These are phyloP conservation scores for Quercus variabilis DNA, from an alignment of 306 rosid species.

Conservation along the genomic window DNA sequence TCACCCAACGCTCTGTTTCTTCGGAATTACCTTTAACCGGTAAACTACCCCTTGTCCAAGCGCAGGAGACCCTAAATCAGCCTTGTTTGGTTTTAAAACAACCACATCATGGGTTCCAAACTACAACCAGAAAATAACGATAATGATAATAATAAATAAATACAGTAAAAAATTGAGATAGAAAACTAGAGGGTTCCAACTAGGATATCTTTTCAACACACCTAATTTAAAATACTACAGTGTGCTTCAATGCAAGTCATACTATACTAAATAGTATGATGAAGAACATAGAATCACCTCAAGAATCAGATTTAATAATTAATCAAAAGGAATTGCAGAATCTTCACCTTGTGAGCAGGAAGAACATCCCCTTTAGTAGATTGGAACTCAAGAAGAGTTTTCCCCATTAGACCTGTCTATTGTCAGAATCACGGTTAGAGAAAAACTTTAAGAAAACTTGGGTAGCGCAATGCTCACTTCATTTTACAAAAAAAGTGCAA, in stretches of 20 bases:
- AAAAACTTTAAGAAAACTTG: slow-evolving; percentile 14
- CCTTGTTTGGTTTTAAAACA: slow-evolving; percentile 85
- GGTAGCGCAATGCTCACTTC: slow-evolving; percentile 11
- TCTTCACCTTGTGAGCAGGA: slow-evolving; percentile 91
- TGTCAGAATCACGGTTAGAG: slow-evolving; percentile 25
- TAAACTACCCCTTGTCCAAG: slow-evolving; percentile 98
- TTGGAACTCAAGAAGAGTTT: slow-evolving; percentile 81
- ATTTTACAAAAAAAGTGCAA: not conserved
- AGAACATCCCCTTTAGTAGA: slow-evolving; percentile 90
- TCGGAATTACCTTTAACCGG: slow-evolving; percentile 67
- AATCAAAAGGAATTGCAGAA: slow-evolving; percentile 3
- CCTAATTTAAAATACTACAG: not conserved
- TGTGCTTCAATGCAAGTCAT: not conserved
- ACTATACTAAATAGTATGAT: not conserved
- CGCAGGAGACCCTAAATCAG: slow-evolving; percentile 88
- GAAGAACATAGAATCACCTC: not conserved
- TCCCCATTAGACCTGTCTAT: slow-evolving; percentile 95
- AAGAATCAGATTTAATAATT: not conserved
- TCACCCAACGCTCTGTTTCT: slow-evolving; percentile 14
- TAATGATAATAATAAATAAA: too few species aligned
- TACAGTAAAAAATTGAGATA: not conserved
- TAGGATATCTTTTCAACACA: not conserved
- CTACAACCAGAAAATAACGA: slow-evolving; percentile 34
- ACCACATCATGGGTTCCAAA: slow-evolving; percentile 91
- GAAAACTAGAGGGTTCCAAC: not conserved